Conservation (phyloP, 805 yeast genomes). For the Candida ponderosae region DNA sequence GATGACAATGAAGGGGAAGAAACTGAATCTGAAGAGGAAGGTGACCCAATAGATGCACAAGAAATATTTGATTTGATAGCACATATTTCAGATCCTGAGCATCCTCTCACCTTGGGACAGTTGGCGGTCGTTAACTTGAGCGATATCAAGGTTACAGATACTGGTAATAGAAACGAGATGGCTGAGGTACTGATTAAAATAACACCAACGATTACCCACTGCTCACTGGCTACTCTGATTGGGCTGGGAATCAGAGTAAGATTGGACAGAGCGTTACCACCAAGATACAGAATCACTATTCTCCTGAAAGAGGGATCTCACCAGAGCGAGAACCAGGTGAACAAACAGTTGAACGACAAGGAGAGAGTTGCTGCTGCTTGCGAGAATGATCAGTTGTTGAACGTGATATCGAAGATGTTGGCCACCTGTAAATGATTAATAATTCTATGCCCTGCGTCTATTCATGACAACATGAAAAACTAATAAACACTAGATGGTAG, state of each 20-base stretch:
- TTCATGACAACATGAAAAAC: neutral
- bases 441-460: too few relatives aligned
- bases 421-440: conserved; percentile 51
- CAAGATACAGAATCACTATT: conserved; percentile 72
- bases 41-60: conserved; percentile 75
- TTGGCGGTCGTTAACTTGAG: conserved; percentile 83
- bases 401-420: conserved; percentile 91
- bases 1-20: conserved; percentile 15
- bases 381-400: conserved; percentile 85
- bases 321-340: conserved; percentile 92
- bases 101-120: conserved; percentile 91
- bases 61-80: conserved; percentile 85
- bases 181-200: conserved; percentile 75
- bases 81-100: conserved; percentile 92
- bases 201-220: conserved; percentile 97
- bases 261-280: conserved; percentile 80
- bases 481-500: neutral
- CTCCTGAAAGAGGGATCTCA: conserved; percentile 87
- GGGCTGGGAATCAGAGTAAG: conserved; percentile 94
- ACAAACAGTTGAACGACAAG: conserved; percentile 93
- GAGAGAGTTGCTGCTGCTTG: conserved; percentile 98
- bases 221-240: conserved; percentile 91
- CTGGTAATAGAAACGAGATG: conserved; percentile 43
- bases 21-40: conserved; percentile 29
- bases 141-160: conserved; percentile 67